Base-by-base conservation (phyloP, 1,284 basidiomycete genomes). In the Afroboletus lepidellus region DNA sequence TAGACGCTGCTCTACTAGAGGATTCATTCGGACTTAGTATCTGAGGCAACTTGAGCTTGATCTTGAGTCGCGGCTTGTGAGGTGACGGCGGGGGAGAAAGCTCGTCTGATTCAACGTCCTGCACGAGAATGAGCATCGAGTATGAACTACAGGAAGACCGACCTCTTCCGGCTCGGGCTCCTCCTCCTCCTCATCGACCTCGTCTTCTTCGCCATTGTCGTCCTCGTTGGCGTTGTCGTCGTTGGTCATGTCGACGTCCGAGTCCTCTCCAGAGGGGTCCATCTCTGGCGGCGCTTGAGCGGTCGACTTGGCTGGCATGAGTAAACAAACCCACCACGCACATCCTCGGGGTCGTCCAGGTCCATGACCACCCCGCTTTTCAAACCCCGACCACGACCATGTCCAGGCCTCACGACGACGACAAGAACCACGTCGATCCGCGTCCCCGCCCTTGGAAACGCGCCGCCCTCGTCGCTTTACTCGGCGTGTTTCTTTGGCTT, bases 21-120 rank as follows among this genome's bases (percentile, higher is more conserved):
- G 57, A 65, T 67, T 39, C 72, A 69, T 60, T 73, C 64, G 50
- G 73, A 60, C 66, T 69, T 24, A 69, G 67, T 18, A 70, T 71
- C 9, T 71, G 68, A 8, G 83, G 80, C 6, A 85, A 67, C 63
- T 83, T 86, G 43, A 87, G 73, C 60, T 79, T 85, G 62, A 87
- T 85, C 58, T 81, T 83, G n/a, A 87, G 74, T 6, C 77, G 72
- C 13, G 76, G 73, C 46, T 66, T 59, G 34, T 58, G 57, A 12
- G 63, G 65, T 3, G 68, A 64, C 2, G 71, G 65, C 1, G 72
- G 68, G 4, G 71, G 61, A 16, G 72, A 70, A 4, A 65, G 60
- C 9, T 71, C 72, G 33, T 73, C 74, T 12, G 67, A 65, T 30
- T 76, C 74, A 4, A 54, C 34, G 43, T 67, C 61, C 63, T 65